Conservation (phyloP, 805 yeast genomes). For the Zygotorulaspora danielsina region DNA sequence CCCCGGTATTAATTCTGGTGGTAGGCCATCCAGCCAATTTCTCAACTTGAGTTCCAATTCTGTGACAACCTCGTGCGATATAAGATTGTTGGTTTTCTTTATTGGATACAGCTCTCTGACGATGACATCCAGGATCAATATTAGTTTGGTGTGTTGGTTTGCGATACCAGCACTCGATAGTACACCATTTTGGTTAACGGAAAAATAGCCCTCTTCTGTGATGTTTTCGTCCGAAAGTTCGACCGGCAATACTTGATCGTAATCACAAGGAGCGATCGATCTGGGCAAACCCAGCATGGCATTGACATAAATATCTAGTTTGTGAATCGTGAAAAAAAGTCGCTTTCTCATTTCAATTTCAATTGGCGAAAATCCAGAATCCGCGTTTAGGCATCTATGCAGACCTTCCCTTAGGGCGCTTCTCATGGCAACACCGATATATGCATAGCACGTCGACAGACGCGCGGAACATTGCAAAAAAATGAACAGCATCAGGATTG, state of each 20-base stretch:
- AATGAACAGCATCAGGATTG: conserved; percentile 79
- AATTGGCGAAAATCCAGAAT: conserved; percentile 50
- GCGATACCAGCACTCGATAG: conserved; percentile 52
- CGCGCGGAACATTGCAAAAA: conserved; percentile 88
- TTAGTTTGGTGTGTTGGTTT: conserved; percentile 74
- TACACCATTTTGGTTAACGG: conserved; percentile 25
- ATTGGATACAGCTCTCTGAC: conserved; percentile 69
- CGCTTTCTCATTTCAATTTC: conserved; percentile 83
- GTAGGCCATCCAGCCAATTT: conserved; percentile 69
- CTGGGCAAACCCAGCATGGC: conserved; percentile 86
- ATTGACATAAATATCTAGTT: conserved; percentile 86
- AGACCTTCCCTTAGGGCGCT: conserved; percentile 82
- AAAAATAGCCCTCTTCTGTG: conserved; percentile 48
- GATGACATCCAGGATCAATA: conserved; percentile 65
- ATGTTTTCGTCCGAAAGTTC: conserved; percentile 85
- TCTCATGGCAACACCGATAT: conserved; percentile 83
- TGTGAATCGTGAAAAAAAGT: conserved; percentile 81
- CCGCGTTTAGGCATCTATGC: conserved; percentile 62
- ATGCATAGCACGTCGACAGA: conserved; percentile 83
- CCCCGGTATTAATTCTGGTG: conserved; percentile 64
- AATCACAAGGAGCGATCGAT: conserved; percentile 69
- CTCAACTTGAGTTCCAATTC: conserved; percentile 67
- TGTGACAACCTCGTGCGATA: conserved; percentile 48
- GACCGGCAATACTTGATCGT: conserved; percentile 79
- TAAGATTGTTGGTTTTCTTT: conserved; percentile 31